These are phyloP conservation scores for Quercus gilva DNA, from an alignment of 306 rosid species.

Conservation along the genomic window DNA sequence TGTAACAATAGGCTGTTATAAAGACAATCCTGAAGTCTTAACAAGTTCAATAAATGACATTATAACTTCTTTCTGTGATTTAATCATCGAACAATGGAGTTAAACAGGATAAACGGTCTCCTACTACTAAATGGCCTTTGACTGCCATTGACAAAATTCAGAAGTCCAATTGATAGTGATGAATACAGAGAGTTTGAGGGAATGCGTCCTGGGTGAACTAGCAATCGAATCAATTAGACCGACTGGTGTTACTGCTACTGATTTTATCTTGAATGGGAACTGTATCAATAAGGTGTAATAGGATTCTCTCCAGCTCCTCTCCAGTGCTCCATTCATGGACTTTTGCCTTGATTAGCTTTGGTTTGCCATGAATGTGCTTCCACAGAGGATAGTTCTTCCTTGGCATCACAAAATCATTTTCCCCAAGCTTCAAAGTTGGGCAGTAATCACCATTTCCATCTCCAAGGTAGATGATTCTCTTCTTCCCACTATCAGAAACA, in stretches of 20 bases:
- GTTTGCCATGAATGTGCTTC: constrained; percentile 39
- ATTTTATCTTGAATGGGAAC: constrained; percentile 1
- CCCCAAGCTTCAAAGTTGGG: constrained; percentile 64
- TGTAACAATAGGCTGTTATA: too few species aligned
- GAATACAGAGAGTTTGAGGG: neutral
- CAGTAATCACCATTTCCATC: constrained; percentile 87
- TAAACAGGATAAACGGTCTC: neutral
- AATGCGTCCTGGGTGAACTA: constrained; percentile 1
- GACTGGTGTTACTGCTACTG: neutral
- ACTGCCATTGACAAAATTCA: constrained; percentile 7
- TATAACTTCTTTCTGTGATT: neutral
- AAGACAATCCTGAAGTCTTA: too few species aligned
- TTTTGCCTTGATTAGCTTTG: constrained; percentile 43
- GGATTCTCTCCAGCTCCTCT: constrained; percentile 61
- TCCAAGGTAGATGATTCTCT: constrained; percentile 66
- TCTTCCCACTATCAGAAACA: constrained; percentile 29
- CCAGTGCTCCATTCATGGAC: constrained; percentile 77
- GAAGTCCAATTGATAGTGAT: constrained; percentile 4
- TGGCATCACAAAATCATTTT: constrained; percentile 75
- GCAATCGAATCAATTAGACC: neutral
- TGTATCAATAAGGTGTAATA: constrained; percentile 41
- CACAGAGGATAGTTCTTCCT: constrained; percentile 67
- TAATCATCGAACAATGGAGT: neutral
- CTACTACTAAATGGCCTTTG: neutral
- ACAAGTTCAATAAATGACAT: neutral